Evolutionary conservation across 139 green algal species (phyloP).

Genomic region (Asterochloris sp.): DNA sequence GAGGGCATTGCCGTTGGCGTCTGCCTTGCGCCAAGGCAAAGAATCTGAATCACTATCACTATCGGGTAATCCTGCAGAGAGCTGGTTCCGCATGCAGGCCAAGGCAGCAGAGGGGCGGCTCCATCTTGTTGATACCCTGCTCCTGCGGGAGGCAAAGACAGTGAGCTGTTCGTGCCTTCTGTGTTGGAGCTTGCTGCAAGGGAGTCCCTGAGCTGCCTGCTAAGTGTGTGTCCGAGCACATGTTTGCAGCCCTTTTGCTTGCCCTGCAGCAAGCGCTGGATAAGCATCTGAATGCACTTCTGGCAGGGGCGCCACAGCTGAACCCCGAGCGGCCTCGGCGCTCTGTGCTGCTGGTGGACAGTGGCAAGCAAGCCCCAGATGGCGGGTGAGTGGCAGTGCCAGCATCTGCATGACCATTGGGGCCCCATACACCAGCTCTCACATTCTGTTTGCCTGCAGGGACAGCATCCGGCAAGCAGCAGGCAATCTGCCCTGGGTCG

Average conservation of each 20-base stretch:
- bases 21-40: not conserved
- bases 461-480: conserved; percentile 32
- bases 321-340: conserved; percentile 21
- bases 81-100: conserved; percentile 29
- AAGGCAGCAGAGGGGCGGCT: conserved; percentile 73
- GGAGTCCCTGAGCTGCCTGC: not conserved
- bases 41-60: too few species aligned
- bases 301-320: conserved; percentile 26
- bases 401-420: not conserved
- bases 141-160: conserved; percentile 37
- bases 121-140: conserved; percentile 69
- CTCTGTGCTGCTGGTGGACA: conserved; percentile 56
- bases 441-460: conserved; percentile 18
- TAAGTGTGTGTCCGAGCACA: not conserved
- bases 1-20: not conserved
- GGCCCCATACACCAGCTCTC: not conserved
- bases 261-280: conserved; percentile 32
- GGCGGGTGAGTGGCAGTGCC: conserved; percentile 30
- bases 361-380: conserved; percentile 24
- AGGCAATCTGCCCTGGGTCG: conserved; percentile 64
- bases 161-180: conserved; percentile 12
- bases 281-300: conserved; percentile 31
- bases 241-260: not conserved
- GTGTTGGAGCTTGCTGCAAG: not conserved
- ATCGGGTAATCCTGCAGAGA: too few species aligned